These are phyloP conservation scores for Candida labiduridarum DNA, from an alignment of 1,139 yeast species.

Conservation along the genomic window DNA sequence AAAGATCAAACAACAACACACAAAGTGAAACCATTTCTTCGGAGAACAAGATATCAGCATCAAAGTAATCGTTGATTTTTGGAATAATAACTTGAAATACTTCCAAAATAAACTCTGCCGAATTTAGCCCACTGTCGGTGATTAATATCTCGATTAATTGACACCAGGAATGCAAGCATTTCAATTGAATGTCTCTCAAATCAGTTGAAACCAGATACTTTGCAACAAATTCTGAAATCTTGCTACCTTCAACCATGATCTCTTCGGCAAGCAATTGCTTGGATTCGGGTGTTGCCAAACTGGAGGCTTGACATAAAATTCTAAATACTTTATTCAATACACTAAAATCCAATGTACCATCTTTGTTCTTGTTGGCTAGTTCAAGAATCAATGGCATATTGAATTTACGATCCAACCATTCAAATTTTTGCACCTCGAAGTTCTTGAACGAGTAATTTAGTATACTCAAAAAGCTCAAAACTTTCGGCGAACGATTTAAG, in stretches of 20 bases:
- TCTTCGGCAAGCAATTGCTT: slow-evolving; percentile 27
- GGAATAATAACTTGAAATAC: slow-evolving; percentile 77
- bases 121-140: slow-evolving; percentile 47
- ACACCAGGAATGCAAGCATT: slow-evolving; percentile 80
- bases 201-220: slow-evolving; percentile 47
- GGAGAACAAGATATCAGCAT: slow-evolving; percentile 64
- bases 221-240: slow-evolving; percentile 37
- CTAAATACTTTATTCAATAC: slow-evolving; percentile 27
- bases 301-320: slow-evolving; percentile 25
- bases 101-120: slow-evolving; percentile 65
- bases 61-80: slow-evolving; percentile 72
- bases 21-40: slow-evolving; percentile 77
- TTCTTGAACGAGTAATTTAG: slow-evolving; percentile 55
- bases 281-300: slow-evolving; percentile 23
- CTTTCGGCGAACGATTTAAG: slow-evolving; percentile 58
- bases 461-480: slow-evolving; percentile 70
- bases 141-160: slow-evolving; percentile 74
- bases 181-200: slow-evolving; percentile 56
- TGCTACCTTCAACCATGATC: slow-evolving; percentile 29
- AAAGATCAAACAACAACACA: slow-evolving; percentile 68
- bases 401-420: slow-evolving; percentile 39
- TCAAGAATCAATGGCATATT: slow-evolving; percentile 32
- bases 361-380: slow-evolving; percentile 22
- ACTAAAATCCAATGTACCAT: slow-evolving; percentile 21
- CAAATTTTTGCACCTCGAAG: slow-evolving; percentile 40